Base-by-base conservation (phyloP, 23 red algal species). In the Gracilaria gracilis region DNA sequence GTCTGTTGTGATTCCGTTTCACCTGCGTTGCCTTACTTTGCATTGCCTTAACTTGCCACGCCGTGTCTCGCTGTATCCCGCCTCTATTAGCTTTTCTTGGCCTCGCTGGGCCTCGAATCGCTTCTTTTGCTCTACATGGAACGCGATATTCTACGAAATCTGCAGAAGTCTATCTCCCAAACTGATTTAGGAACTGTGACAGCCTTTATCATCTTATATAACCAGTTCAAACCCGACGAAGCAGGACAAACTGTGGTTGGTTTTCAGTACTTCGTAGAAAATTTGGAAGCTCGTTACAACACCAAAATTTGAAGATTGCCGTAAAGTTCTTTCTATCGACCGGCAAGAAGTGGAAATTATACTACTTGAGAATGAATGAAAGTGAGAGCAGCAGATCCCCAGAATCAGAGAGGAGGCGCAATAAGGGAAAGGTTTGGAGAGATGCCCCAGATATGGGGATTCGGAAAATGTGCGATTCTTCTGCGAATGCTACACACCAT, bases 241-340 rank as follows among this genome's bases (percentile, higher is more conserved):
- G n/a, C 44, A 49, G 75, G 75, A 27, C 75, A 80, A 57, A 80
- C 75, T 14, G 33, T 14, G 29, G 75, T 53, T 31, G 20, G 7
- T 53, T 80, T 80, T 80, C 78, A 81, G 49, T 40, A 19, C 29
- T 81, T 81, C 27, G 49, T 81, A 21, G 49, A 81, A 32, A 81
- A 81, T 59, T 49, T 81, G 15, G 20, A 57, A 24, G 48, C 17
- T 1, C 47, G 78, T 16, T 81, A 81, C 78, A 81, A 81, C 25
- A 46, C 42, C 42, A 46, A 46, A 46, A 11, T 46, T 11, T 46
- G 42, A 46, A 46, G 11, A 46, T 46, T 46, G 42, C 11, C 42
- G 42, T 7, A 46, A 46, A 11, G 42, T 11, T 11, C 42, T 46
- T 46, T 46, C 11, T 11, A 7, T 46, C 8, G 19, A 32, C 21